Percentiles rank a stretch among this genome's conserved stretches.
Conservation (phyloP, 78 protist genomes). For the Mastigamoeba balamuthi region DNA sequence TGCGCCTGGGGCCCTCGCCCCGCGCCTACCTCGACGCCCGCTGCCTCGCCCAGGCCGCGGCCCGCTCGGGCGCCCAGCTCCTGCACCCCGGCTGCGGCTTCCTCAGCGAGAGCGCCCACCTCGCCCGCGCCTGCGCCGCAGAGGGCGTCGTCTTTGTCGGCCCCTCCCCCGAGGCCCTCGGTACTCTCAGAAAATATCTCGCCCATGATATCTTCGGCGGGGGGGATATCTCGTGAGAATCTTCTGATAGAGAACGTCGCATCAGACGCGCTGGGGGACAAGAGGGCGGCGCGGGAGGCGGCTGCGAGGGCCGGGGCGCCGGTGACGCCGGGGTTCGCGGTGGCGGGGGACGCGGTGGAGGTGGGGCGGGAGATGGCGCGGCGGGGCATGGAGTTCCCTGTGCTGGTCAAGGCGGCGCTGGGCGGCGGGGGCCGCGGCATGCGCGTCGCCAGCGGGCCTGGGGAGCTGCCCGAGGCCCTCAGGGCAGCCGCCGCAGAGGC, state of each 20-base stretch:
- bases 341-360: too few relatives aligned
- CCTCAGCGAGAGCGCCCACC: background rate
- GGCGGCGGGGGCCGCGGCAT: slow-evolving; percentile 95
- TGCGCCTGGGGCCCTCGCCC: background rate
- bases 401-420: slow-evolving; percentile 78
- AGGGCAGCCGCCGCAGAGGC: slow-evolving; percentile 70
- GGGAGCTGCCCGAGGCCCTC: slow-evolving; percentile 52
- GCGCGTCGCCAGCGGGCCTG: slow-evolving; percentile 50
- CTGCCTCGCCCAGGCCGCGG: background rate
- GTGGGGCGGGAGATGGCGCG: background rate
- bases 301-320: background rate
- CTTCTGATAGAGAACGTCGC: too few relatives aligned
- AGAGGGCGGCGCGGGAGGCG: slow-evolving; percentile 61
- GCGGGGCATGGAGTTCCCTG: slow-evolving; percentile 48
- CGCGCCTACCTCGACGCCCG: background rate
- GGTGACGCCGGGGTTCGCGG: background rate
- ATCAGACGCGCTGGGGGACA: too few relatives aligned
- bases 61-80: background rate
- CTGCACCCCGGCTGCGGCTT: background rate
- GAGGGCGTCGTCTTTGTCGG: background rate
- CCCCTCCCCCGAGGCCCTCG: too few relatives aligned
- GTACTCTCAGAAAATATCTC: too few relatives aligned
- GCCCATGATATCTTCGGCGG: too few relatives aligned
- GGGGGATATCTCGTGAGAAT: too few relatives aligned
- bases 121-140: background rate